A percentile compares a stretch with the other conserved stretches of the same genome.
Evolutionary conservation across 306 rosid species (phyloP).

Genomic region (Potentilla sterilis): DNA sequence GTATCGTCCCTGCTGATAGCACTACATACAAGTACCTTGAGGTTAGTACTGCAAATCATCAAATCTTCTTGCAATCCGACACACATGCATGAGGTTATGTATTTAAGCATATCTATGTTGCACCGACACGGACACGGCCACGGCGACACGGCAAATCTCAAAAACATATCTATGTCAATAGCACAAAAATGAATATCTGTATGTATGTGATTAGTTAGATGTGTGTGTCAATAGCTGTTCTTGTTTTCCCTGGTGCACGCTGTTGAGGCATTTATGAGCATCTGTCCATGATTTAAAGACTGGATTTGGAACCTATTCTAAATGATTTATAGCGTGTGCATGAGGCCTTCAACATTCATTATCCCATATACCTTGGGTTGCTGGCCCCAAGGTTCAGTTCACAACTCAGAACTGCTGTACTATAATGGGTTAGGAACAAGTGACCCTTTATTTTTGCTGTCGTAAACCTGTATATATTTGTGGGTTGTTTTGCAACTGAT

Average conservation of each 20-base stretch:
- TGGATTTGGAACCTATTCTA: not conserved
- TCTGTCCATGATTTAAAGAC: not conserved
- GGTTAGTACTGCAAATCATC: constrained; percentile 46
- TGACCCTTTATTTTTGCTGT: not conserved
- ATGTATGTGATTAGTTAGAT: not conserved
- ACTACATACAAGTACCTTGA: constrained; percentile 85
- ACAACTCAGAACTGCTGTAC: not conserved
- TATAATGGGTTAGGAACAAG: not conserved
- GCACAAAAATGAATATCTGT: not conserved
- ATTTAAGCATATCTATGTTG: not conserved
- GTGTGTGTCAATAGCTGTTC: not conserved
- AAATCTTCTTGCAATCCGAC: not conserved
- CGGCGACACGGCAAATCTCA: too few species aligned
- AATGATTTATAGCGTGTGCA: not conserved
- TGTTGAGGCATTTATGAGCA: not conserved
- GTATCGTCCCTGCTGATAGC: constrained; percentile 77
- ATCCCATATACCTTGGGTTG: not conserved
- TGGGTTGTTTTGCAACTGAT: not conserved
- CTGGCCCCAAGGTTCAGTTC: not conserved
- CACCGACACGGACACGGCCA: too few species aligned
- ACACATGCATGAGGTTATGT: not conserved
- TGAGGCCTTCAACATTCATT: not conserved
- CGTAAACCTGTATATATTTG: not conserved
- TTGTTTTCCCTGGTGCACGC: not conserved
- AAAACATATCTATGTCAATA: not conserved